Evolutionary conservation across 345 rosid genomes (phyloP).

Genomic region (Linum tenue): DNA sequence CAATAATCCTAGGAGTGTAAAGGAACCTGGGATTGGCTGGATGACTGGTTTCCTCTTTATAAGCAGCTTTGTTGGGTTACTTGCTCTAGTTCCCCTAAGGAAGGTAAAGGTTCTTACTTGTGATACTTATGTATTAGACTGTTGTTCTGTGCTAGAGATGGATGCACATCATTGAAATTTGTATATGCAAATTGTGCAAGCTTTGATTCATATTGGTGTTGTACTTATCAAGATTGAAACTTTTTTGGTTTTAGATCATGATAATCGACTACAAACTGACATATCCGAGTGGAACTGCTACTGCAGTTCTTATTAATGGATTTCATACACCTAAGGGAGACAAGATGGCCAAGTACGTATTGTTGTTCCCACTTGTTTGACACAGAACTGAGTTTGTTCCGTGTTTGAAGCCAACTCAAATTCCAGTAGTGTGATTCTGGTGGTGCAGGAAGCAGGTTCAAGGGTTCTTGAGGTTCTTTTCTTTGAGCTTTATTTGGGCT

Average conservation of each 20-base stretch:
- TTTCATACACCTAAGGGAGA: constrained; percentile 78
- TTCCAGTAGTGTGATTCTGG: background rate
- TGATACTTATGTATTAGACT: background rate
- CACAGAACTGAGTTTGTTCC: background rate
- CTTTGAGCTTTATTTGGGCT: constrained; percentile 68
- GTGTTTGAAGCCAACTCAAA: background rate
- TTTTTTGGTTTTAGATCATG: constrained; percentile 52
- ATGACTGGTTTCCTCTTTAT: constrained; percentile 76
- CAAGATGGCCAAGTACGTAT: constrained; percentile 56
- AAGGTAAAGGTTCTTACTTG: constrained; percentile 35
- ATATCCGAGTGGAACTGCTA: constrained; percentile 93
- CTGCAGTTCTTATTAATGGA: constrained; percentile 80
- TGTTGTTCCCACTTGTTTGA: constrained; percentile 5
- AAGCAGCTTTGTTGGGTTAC: constrained; percentile 66
- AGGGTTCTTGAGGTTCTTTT: constrained; percentile 57
- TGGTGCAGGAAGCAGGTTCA: constrained; percentile 67
- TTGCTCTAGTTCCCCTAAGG: constrained; percentile 78
- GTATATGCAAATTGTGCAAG: background rate
- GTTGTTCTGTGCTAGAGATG: background rate
- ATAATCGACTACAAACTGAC: constrained; percentile 67
- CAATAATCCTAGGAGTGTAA: constrained; percentile 52
- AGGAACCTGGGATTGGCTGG: constrained; percentile 87
- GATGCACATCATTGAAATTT: background rate
- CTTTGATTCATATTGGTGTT: background rate
- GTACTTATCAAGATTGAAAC: constrained; percentile 9